Conservation (phyloP, 495 filamentous ascomycete species). For the Choiromyces venosus region DNA sequence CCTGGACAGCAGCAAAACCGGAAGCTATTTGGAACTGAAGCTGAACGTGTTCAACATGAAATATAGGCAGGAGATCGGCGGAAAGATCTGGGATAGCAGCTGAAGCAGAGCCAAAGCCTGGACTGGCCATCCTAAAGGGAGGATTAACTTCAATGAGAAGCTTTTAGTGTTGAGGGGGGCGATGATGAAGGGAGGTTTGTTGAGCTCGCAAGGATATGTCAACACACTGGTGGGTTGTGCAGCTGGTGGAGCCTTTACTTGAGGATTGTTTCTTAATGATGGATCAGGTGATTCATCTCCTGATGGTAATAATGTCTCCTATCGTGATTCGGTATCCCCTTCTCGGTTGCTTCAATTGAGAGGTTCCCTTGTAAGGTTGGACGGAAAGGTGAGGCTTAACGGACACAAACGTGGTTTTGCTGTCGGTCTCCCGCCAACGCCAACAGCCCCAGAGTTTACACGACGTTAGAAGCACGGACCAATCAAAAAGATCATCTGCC, state of each 20-base stretch:
- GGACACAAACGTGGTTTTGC: not conserved
- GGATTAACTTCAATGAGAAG: conserved; percentile 39
- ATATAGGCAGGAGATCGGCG: conserved; percentile 71
- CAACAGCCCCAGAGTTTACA: not conserved
- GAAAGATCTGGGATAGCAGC: conserved; percentile 53
- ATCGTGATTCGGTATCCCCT: not conserved
- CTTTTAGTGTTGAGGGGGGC: not conserved
- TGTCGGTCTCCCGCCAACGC: not conserved
- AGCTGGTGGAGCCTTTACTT: too few species aligned
- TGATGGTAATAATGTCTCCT: too few species aligned
- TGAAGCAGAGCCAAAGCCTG: conserved; percentile 49
- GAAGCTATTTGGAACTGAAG: conserved; percentile 85
- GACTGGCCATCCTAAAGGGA: conserved; percentile 39
- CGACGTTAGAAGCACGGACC: too few species aligned
- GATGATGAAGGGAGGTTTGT: not conserved
- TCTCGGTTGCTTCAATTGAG: not conserved
- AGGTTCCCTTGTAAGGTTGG: not conserved
- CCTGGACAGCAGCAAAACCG: conserved; percentile 92
- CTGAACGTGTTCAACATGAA: conserved; percentile 83
- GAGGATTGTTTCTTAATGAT: not conserved
- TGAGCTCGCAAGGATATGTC: not conserved
- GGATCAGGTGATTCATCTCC: too few species aligned
- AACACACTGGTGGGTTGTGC: not conserved
- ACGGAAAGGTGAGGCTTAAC: not conserved
- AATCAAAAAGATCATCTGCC: not conserved